Base-by-base conservation (phyloP, 2,329 filamentous ascomycete genomes). In the Colletotrichum tropicicola region DNA sequence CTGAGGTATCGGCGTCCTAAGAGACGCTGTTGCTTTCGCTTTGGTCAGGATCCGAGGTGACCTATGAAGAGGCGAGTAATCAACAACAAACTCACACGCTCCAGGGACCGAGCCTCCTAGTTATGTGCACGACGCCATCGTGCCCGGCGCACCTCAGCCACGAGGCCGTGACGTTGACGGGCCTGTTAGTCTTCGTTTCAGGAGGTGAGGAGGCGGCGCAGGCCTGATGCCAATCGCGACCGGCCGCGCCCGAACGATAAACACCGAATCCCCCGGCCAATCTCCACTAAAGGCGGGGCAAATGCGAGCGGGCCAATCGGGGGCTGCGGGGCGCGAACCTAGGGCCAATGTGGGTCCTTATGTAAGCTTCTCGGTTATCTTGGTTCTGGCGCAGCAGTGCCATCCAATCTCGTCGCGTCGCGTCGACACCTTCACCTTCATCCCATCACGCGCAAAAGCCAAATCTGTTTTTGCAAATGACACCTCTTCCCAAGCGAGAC, bases 21-120 rank as follows among this genome's bases (percentile, higher is more conserved):
- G n/a, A 21, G 6, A 27, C 25, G 17, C 37, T 6, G 23, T n/a
- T 30, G 27, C 4, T 25, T 17, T 25, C 13, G 23, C 44, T 9
- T 48, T 45, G 17, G 41, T 48, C 27, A 62, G 44, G 51, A 57
- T 52, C 30, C 51, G 51, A 65, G 51, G 51, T n/a, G 27, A 35
- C 56, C 61, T 56, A 47, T 52, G 23, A 43, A 51, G n/a, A 39
- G 41, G 19, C 30, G 17, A 25, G 32, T n/a, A 44, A 32, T 30
- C n/a, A 28, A 19, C 30, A 32, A 15, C 32, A 23, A 7, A 27
- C 17, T 52, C 9, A 25, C 15, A 8, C 12, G 23, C 3, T 55
- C 32, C 61, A 45, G 44, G 56, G 27, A 47, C 39, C 30, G 27
- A 17, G 39, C 25, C 21, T 17, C 44, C 48, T 48, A 65, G 60